phyloP scores from a whole-genome alignment of 306 rosid genomes.

The Luffa acutangula region DNA sequence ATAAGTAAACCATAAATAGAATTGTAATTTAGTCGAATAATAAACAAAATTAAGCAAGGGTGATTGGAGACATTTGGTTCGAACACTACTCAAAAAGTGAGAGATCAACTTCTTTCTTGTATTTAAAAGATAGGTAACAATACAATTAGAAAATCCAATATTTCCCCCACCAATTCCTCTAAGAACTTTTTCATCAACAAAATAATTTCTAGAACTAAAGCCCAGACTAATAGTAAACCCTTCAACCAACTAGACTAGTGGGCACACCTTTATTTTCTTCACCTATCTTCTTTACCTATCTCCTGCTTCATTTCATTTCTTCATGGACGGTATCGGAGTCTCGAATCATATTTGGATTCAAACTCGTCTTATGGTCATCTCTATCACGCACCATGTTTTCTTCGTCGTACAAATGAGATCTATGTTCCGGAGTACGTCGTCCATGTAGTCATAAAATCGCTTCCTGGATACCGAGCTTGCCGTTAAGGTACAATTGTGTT shows the following conservation, averaged over 20 bases:
- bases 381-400: constrained; percentile 4
- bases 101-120: constrained; percentile 4
- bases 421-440: constrained; percentile 11
- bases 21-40: background rate
- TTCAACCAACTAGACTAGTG: background rate
- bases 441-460: constrained; percentile 47
- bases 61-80: background rate
- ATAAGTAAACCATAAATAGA: background rate
- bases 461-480: constrained; percentile 50
- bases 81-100: background rate
- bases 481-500: constrained; percentile 55
- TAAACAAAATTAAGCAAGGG: background rate
- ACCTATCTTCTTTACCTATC: background rate
- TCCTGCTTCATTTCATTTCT: constrained; percentile 1
- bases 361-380: constrained; percentile 8
- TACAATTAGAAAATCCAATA: constrained; percentile 4
- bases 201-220: constrained; percentile 1
- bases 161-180: background rate
- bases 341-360: constrained; percentile 4
- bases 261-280: background rate
- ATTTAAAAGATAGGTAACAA: background rate
- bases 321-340: background rate
- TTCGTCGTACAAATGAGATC: background rate
- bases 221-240: background rate
- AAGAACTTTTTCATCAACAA: background rate